Base-by-base conservation (phyloP, 345 rosid species). In the Conringia planisiliqua region DNA sequence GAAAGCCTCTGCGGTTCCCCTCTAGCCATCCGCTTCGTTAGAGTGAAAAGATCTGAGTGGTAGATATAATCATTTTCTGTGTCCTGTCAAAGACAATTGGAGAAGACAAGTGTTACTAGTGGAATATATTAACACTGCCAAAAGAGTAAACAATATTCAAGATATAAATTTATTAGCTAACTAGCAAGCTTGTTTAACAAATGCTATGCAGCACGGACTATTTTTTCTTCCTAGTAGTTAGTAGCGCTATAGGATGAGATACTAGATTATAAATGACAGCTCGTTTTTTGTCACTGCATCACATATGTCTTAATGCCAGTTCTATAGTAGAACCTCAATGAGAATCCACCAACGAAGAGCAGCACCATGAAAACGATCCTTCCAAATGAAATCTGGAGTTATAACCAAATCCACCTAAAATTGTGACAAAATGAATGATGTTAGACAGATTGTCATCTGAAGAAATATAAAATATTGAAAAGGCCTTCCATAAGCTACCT, bases 311-410 rank as follows among this genome's bases (percentile, higher is more conserved):
- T 70, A 66, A 33, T 36, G 52, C 12, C 26, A 62, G 47, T 56
- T 60, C 14, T 52, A 55, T 76, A 51, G 68, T 58, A 74, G 67
- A 58, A 91, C 98, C 96, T 90, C 96, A 68, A 94, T 93, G 58
- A 94, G 87, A 78, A 94, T 94, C 98, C 93, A 94, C 98, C 98
- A 94, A 43, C 97, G 96, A 61, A 77, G 91, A 36, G 89, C 86
- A 81, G 86, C 78, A 75, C 98, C 93, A 81, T 94, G 98, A 80
- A 86, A 94, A 43, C 87, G 97, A 73, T 94, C 98, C 82, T 94
- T 94, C 98, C 98, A 94, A 14, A 77, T 61, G 75, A 91, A 91
- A 44, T 87, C 94, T 52, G 97, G 88, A 74, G 91, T 85, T 79
- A 94, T 87, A 68, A 83, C 75, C 87, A 94, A 84, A 87, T 88